Evolutionary conservation across 1,139 yeast genomes (phyloP).

Genomic region (Candida sp.): DNA sequence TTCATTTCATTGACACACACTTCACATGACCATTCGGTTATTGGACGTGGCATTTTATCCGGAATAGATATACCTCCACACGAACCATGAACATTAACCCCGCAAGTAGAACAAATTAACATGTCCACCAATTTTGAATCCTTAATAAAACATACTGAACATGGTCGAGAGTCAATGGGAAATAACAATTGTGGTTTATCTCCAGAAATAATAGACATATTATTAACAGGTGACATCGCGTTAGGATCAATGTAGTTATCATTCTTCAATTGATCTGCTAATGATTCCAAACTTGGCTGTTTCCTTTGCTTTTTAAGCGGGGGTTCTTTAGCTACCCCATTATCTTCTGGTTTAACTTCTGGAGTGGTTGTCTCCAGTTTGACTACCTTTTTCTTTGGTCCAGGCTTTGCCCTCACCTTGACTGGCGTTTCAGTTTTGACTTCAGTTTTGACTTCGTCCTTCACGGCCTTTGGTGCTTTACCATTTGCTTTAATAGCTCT

Average conservation of each 20-base stretch:
- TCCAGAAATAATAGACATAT: not conserved
- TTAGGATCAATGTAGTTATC: not conserved
- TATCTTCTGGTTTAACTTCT: constrained; percentile 1
- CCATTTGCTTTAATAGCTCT: constrained; percentile 1
- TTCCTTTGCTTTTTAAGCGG: constrained; percentile 4
- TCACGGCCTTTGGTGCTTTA: not conserved
- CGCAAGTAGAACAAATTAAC: constrained; percentile 66
- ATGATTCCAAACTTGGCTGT: not conserved
- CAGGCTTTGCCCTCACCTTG: constrained; percentile 2
- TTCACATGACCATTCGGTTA: constrained; percentile 75
- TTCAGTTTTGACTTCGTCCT: constrained; percentile 1
- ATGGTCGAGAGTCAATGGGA: constrained; percentile 28
- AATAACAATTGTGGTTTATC: not conserved
- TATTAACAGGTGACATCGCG: not conserved
- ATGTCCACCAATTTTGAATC: constrained; percentile 28
- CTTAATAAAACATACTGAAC: constrained; percentile 55
- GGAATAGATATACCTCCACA: constrained; percentile 59
- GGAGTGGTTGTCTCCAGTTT: constrained; percentile 3
- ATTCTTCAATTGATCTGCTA: not conserved
- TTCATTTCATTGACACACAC: constrained; percentile 69
- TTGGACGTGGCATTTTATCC: constrained; percentile 18
- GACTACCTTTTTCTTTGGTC: constrained; percentile 7
- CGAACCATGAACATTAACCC: constrained; percentile 63
- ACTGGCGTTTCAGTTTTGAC: constrained; percentile 6
- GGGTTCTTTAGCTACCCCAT: not conserved